Evolutionary conservation across 2,329 filamentous ascomycete species (phyloP).

Genomic region (Pestalotiopsis sp.): DNA sequence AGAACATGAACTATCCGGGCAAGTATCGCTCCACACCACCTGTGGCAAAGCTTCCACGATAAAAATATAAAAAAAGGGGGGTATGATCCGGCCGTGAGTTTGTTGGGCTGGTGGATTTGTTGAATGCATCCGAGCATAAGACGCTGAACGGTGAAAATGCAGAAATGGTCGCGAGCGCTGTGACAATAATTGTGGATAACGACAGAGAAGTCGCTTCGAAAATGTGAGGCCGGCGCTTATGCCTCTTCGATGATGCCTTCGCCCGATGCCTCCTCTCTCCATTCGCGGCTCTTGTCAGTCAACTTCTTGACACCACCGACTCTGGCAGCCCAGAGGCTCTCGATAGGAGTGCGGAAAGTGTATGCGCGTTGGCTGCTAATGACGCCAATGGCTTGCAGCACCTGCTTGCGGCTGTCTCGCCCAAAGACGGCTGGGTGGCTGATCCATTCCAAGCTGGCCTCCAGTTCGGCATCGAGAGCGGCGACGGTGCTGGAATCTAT

Average conservation of each 20-base stretch:
- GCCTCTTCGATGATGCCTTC: constrained; percentile 67
- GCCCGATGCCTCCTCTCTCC: constrained; percentile 85
- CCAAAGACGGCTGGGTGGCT: constrained; percentile 94
- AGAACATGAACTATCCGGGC: not conserved
- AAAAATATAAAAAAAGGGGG: not conserved
- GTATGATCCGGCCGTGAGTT: not conserved
- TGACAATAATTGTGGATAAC: not conserved
- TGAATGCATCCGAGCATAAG: not conserved
- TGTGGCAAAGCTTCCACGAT: not conserved
- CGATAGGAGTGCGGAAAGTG: constrained; percentile 88
- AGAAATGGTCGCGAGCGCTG: not conserved
- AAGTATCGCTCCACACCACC: not conserved
- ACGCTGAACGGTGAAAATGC: constrained; percentile 1
- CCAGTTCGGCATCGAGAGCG: constrained; percentile 88
- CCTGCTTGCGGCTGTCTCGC: constrained; percentile 90
- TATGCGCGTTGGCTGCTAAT: constrained; percentile 94
- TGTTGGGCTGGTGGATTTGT: not conserved
- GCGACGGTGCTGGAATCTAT: constrained; percentile 82
- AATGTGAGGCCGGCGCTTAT: constrained; percentile 32
- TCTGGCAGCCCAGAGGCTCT: constrained; percentile 85
- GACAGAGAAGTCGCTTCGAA: not conserved
- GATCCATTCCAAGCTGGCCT: constrained; percentile 94
- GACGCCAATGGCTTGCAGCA: constrained; percentile 93
- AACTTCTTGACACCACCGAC: constrained; percentile 80
- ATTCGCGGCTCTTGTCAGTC: constrained; percentile 84